Conservation (phyloP, 345 rosid genomes). For the Sonneratia alba region DNA sequence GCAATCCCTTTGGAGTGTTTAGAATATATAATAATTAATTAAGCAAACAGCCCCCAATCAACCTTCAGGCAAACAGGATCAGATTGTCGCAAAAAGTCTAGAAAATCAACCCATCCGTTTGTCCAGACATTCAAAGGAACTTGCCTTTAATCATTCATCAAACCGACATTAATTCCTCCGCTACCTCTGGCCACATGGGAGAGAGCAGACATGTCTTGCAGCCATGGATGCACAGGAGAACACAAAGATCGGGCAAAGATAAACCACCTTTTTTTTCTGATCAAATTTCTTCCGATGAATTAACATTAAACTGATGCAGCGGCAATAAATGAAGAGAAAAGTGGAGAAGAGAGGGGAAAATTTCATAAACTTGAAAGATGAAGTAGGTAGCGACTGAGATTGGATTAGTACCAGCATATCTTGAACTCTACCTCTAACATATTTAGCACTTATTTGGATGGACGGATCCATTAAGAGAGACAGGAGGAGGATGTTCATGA, state of each 20-base stretch:
- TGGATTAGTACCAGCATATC: neutral
- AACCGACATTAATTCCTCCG: neutral
- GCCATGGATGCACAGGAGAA: neutral
- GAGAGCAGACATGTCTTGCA: neutral
- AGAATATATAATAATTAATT: neutral
- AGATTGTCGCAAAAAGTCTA: neutral
- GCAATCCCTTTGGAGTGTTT: neutral
- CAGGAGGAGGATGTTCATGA: neutral
- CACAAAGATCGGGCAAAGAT: neutral
- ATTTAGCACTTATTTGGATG: neutral
- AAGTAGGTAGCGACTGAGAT: neutral
- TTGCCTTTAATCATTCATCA: neutral
- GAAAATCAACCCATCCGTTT: neutral
- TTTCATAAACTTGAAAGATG: no score
- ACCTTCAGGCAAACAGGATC: neutral
- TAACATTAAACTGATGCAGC: neutral
- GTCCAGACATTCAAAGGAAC: neutral
- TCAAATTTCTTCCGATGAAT: neutral
- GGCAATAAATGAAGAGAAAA: neutral
- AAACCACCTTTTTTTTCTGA: neutral
- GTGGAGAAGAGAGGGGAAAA: neutral
- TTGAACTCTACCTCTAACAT: constrained; percentile 1
- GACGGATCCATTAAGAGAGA: neutral
- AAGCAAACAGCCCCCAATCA: neutral
- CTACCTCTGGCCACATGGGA: neutral